Evolutionary conservation across 345 rosid species (phyloP).

Genomic region (Stellera chamaejasme): DNA sequence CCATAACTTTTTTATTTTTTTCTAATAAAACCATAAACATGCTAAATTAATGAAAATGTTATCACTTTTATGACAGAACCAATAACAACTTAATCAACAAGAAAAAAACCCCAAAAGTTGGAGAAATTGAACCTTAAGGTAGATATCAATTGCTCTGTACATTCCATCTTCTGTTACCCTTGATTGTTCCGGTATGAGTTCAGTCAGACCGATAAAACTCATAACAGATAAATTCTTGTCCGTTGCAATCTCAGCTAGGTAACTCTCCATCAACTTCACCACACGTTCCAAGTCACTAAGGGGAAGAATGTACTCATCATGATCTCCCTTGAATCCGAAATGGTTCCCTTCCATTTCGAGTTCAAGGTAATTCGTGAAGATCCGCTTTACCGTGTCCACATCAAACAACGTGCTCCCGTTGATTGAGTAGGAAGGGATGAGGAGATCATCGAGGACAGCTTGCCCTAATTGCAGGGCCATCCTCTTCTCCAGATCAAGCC

Average conservation of each 20-base stretch:
- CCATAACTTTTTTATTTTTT: too few relatives aligned
- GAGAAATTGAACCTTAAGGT: constrained; percentile 60
- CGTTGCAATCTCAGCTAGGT: constrained; percentile 80
- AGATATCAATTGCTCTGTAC: constrained; percentile 83
- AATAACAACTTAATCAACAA: too few relatives aligned
- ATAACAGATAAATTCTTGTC: constrained; percentile 56
- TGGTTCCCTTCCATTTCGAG: constrained; percentile 39
- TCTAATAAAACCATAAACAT: too few relatives aligned
- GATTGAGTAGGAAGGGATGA: constrained; percentile 73
- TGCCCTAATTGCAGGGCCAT: constrained; percentile 78
- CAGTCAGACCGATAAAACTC: constrained; percentile 58
- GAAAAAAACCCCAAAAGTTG: background rate
- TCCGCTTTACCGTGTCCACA: constrained; percentile 70
- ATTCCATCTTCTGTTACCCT: constrained; percentile 84
- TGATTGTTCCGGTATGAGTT: constrained; percentile 74
- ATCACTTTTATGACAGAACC: background rate
- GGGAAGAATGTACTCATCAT: constrained; percentile 32
- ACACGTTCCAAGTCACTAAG: constrained; percentile 64
- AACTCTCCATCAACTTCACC: constrained; percentile 85
- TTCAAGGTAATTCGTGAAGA: constrained; percentile 66
- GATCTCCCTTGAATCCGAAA: constrained; percentile 21
- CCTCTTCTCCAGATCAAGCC: constrained; percentile 85
- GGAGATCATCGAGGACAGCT: constrained; percentile 77
- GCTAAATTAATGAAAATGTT: background rate
- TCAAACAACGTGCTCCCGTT: constrained; percentile 77